Evolutionary conservation across 106 monocot genomes (phyloP).

Genomic region (Phalaenopsis equestris): DNA sequence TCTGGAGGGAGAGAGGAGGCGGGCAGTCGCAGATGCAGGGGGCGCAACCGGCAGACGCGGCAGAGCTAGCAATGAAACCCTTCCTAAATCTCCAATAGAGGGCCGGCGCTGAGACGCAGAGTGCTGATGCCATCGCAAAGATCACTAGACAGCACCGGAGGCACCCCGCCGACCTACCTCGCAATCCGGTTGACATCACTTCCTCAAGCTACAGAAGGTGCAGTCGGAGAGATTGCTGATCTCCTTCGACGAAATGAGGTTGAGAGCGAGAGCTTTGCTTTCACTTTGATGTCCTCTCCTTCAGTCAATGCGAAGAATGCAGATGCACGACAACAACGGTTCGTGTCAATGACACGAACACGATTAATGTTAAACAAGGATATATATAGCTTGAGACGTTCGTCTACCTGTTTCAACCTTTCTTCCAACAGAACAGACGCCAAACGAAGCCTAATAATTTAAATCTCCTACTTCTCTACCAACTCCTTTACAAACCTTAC

Average conservation of each 20-base stretch:
- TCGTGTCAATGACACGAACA: no score
- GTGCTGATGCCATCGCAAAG: constrained; percentile 64
- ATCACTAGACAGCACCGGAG: constrained; percentile 50
- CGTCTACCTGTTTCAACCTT: no score
- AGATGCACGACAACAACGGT: no score
- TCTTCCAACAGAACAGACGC: no score
- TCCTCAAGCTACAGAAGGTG: neutral
- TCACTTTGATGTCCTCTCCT: no score
- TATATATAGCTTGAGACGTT: no score
- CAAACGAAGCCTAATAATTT: no score
- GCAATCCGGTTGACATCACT: constrained; percentile 13
- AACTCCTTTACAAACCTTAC: no score
- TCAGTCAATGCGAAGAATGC: no score
- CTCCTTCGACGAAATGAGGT: neutral
- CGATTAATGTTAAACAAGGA: no score
- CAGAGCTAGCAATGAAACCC: constrained; percentile 10
- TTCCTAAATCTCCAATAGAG: constrained; percentile 65
- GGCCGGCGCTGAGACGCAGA: constrained; percentile 73
- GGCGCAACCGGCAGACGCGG: constrained; percentile 22
- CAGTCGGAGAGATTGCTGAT: neutral
- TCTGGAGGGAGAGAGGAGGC: constrained; percentile 55
- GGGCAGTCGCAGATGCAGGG: constrained; percentile 76
- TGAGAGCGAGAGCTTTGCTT: no score
- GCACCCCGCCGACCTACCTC: constrained; percentile 37
- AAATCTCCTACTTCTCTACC: no score